Percentiles rank a stretch among this genome's conserved stretches.
These are phyloP conservation scores for Gossypium bickii DNA, from an alignment of 345 rosid species.

Conservation along the genomic window DNA sequence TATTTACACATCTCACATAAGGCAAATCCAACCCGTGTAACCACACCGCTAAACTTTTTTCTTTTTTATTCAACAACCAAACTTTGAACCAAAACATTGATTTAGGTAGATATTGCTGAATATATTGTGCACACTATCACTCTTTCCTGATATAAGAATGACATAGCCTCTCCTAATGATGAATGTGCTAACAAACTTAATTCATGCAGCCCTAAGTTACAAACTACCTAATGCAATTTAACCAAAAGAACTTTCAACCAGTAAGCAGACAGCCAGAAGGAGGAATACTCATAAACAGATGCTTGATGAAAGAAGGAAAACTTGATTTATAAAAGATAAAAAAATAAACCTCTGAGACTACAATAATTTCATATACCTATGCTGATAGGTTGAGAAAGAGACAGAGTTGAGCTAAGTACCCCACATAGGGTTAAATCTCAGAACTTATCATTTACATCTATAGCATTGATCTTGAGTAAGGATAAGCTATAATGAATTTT, in stretches of 20 bases:
- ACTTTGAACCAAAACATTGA: neutral
- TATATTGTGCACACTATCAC: neutral
- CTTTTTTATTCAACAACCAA: conserved; percentile 6
- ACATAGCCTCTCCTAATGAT: neutral
- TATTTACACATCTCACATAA: conserved; percentile 5
- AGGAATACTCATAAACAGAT: neutral
- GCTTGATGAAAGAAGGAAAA: neutral
- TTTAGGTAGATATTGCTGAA: neutral
- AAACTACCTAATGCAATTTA: conserved; percentile 1
- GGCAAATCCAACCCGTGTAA: neutral
- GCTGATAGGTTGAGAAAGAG: neutral
- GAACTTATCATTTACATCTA: neutral
- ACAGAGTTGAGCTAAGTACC: neutral
- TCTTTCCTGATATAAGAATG: neutral
- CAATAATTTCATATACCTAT: neutral
- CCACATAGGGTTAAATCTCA: neutral
- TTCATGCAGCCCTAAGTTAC: neutral
- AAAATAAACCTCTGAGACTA: neutral
- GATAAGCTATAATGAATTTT: neutral
- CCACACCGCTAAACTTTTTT: conserved; percentile 3
- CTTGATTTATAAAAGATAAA: neutral
- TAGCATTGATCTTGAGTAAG: neutral
- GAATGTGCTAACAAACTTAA: neutral
- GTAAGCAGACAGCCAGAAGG: neutral
- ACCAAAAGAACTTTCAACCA: neutral